Conservation (phyloP, 805 yeast genomes). For the Candida peoriensis region DNA sequence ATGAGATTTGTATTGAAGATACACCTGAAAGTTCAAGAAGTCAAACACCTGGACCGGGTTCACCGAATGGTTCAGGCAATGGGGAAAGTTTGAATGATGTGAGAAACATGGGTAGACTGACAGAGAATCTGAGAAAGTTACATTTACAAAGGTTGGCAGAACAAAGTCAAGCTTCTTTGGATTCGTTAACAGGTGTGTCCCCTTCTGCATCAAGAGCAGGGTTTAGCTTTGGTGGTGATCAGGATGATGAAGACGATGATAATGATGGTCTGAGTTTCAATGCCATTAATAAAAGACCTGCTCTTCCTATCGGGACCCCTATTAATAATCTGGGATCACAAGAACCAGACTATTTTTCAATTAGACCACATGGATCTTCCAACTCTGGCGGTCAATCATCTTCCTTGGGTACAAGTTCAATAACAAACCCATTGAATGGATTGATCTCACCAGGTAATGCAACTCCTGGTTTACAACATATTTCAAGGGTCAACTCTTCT, state of each 20-base stretch:
- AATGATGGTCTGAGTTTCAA: constrained; percentile 18
- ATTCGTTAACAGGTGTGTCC: constrained; percentile 10
- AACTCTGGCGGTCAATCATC: neutral
- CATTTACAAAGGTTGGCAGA: constrained; percentile 41
- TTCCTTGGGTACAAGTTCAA: no score
- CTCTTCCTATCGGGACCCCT: constrained; percentile 20
- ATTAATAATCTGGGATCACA: constrained; percentile 13
- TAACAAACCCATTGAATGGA: no score
- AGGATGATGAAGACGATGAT: constrained; percentile 19
- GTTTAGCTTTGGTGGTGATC: constrained; percentile 7
- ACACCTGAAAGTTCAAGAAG: constrained; percentile 27
- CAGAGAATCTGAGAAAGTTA: constrained; percentile 47
- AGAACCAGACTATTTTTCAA: constrained; percentile 33
- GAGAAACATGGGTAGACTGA: constrained; percentile 34
- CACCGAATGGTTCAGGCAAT: constrained; percentile 15
- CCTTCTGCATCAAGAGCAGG: constrained; percentile 3
- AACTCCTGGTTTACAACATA: constrained; percentile 52
- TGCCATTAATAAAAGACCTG: constrained; percentile 4
- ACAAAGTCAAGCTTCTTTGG: constrained; percentile 29
- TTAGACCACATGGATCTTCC: constrained; percentile 7
- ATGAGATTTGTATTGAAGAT: constrained; percentile 40
- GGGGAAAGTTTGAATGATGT: constrained; percentile 21
- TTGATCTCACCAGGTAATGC: constrained; percentile 34
- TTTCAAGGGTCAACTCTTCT: constrained; percentile 56
- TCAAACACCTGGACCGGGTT: constrained; percentile 26